Base-by-base conservation (phyloP, 495 filamentous ascomycete genomes). In the Penicillium fimorum region DNA sequence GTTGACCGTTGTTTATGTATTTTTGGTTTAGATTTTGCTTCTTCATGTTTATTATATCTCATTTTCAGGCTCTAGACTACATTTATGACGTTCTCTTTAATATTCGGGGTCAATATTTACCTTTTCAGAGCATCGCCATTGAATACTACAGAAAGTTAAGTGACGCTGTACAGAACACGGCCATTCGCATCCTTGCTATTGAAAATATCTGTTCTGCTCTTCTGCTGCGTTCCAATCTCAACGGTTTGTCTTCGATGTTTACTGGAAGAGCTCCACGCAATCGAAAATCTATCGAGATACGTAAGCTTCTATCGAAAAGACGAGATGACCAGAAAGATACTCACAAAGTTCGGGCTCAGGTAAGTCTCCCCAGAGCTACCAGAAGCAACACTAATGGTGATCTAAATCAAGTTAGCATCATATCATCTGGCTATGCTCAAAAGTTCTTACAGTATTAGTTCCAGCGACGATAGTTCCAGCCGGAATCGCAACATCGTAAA, bases 271-370 rank as follows among this genome's bases (percentile, higher is more conserved):
- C 57, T 84, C 79, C 18, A 84, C 72, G 22, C 76, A 76, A 61
- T 84, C 81, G 43, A 84, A 82, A 48, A 86, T 79, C 81, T 83
- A 50, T 33, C 9, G 4, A 30, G 18, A 45, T 37, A 38, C 3
- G 41, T 56, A 38, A 58, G 47, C 12, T 9, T 29, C 5, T 8
- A 12, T 5, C 8, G 15, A 17, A 38, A 38, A 1, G 41, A 47
- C 7, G 0, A 3, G 13, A 55, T 7, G 3, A 29, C 0, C 12
- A 24, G 18, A 49, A 24, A n/a, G 33, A 10, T 12, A 77, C 81
- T 82, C 63, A 85, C 83, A 57, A 86, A 72, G 55, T 87, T 87
- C 8, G 85, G 84, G 40, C 73, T 78, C 56, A 87, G 65, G 57
- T 77, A 87, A 0, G 66, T 66, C 27, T 63, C 68, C 2, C 83